Conservation (phyloP, 2,329 filamentous ascomycete genomes). For the Botrytis aclada region DNA sequence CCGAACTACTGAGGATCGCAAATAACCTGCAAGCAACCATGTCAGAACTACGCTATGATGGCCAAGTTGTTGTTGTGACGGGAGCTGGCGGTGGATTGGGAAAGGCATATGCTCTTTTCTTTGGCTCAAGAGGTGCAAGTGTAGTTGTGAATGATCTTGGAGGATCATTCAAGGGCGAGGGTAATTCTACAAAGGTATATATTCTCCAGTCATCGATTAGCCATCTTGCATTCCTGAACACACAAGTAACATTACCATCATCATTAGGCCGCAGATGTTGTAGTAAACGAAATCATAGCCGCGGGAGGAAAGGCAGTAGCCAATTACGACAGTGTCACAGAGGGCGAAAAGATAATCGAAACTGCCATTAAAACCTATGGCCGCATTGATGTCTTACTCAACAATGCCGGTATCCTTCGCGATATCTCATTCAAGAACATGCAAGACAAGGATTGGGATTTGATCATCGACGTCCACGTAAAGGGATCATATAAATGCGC, state of each 20-base stretch:
- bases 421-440: slow-evolving; percentile 99
- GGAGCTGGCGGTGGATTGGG: slow-evolving; percentile 80
- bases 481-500: slow-evolving; percentile 94
- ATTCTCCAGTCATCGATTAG: neutral
- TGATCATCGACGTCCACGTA: slow-evolving; percentile 90
- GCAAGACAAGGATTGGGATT: slow-evolving; percentile 94
- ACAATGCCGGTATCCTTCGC: slow-evolving; percentile 91
- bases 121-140: slow-evolving; percentile 83
- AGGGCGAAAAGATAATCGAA: slow-evolving; percentile 91
- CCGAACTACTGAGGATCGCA: neutral
- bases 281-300: slow-evolving; percentile 79
- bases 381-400: slow-evolving; percentile 91
- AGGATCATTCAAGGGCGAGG: slow-evolving; percentile 89
- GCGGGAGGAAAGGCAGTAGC: slow-evolving; percentile 93
- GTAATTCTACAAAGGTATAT: slow-evolving; percentile 74
- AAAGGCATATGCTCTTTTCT: slow-evolving; percentile 83
- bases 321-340: slow-evolving; percentile 94
- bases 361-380: slow-evolving; percentile 78
- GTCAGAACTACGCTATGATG: slow-evolving; percentile 73
- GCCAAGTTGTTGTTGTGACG: slow-evolving; percentile 85
- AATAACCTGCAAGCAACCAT: slow-evolving; percentile 38
- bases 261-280: slow-evolving; percentile 71
- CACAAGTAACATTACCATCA: slow-evolving; percentile 21
- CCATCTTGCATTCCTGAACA: slow-evolving; percentile 10
- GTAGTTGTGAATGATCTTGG: slow-evolving; percentile 97